Conservation (phyloP, 805 yeast species). For the Pichia pseudocactophila region DNA sequence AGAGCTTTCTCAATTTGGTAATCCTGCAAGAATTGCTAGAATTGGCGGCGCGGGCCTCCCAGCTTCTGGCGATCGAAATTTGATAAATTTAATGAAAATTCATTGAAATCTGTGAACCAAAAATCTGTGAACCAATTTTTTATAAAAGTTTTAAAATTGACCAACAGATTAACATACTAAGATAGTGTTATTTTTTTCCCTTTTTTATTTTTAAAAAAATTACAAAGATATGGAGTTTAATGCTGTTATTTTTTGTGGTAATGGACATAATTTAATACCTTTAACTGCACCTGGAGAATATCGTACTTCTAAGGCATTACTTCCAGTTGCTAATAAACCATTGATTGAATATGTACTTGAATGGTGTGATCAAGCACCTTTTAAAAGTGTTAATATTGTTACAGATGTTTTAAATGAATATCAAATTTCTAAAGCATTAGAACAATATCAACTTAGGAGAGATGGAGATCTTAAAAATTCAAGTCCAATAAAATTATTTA, state of each 20-base stretch:
- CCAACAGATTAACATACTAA: too few relatives aligned
- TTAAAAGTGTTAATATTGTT: constrained; percentile 59
- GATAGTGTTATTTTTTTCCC: too few relatives aligned
- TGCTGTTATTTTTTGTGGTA: constrained; percentile 85
- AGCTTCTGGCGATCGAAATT: too few relatives aligned
- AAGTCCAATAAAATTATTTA: constrained; percentile 33
- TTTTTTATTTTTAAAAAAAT: too few relatives aligned
- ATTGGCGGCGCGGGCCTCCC: too few relatives aligned
- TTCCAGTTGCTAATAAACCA: constrained; percentile 86
- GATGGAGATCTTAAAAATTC: constrained; percentile 24
- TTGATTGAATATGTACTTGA: constrained; percentile 80
- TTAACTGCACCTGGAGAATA: constrained; percentile 52
- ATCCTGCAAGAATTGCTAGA: neutral
- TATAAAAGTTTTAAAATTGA: neutral
- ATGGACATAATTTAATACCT: constrained; percentile 66
- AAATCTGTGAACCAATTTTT: too few relatives aligned
- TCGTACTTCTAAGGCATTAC: constrained; percentile 71
- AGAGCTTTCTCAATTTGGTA: neutral
- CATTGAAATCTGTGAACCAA: too few relatives aligned
- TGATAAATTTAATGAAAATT: too few relatives aligned
- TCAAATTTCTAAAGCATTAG: constrained; percentile 41
- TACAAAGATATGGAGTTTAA: constrained; percentile 71
- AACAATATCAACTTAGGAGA: constrained; percentile 36
- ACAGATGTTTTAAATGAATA: constrained; percentile 37
- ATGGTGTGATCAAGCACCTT: constrained; percentile 88